Conservation (phyloP, 2,329 filamentous ascomycete genomes). For the Penicillium hesseltinei region DNA sequence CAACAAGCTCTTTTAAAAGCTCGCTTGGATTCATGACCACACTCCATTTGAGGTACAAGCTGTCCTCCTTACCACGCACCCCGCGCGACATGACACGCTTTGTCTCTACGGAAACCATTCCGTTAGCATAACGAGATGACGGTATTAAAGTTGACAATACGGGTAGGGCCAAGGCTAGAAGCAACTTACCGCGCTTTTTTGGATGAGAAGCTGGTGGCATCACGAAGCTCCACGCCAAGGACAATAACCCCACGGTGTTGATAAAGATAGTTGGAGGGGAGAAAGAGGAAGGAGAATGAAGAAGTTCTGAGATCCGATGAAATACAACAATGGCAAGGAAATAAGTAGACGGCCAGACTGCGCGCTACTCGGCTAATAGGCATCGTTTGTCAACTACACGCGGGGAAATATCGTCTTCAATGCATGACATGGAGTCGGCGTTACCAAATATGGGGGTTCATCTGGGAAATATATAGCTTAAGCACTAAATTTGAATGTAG, state of each 20-base stretch:
- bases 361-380: neutral
- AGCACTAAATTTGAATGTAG: no score
- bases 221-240: neutral
- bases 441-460: neutral
- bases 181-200: neutral
- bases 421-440: neutral
- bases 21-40: conserved; percentile 23
- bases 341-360: neutral
- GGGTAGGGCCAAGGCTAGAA: neutral
- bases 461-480: neutral
- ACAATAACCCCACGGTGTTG: neutral
- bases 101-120: neutral
- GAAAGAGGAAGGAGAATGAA: neutral
- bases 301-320: neutral
- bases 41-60: conserved; percentile 13
- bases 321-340: neutral
- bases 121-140: neutral
- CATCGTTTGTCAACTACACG: neutral
- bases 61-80: conserved; percentile 1
- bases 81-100: neutral
- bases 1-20: conserved; percentile 31
- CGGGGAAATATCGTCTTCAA: neutral
- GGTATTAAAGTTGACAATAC: neutral
- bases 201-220: neutral
- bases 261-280: no score